These are phyloP conservation scores for Zopfia rhizophila DNA, from an alignment of 2,329 filamentous ascomycete species.

Conservation along the genomic window DNA sequence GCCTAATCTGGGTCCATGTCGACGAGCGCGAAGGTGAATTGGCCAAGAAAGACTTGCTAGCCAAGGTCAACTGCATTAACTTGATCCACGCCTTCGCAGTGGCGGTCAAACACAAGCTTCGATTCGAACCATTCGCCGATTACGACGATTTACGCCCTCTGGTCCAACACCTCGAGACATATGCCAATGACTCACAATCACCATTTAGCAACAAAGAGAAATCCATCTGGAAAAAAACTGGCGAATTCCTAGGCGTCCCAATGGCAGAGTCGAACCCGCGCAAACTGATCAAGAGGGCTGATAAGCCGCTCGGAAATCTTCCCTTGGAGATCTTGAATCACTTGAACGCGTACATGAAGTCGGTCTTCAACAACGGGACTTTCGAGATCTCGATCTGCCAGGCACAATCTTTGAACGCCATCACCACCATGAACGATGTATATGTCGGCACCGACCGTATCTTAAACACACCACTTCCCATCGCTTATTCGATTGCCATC, in stretches of 20 bases:
- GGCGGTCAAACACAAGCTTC: slow-evolving; percentile 82
- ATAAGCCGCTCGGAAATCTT: slow-evolving; percentile 79
- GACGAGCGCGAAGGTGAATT: slow-evolving; percentile 66
- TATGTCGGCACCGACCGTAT: slow-evolving; percentile 79
- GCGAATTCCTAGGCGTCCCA: slow-evolving; percentile 78
- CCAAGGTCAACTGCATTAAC: slow-evolving; percentile 74
- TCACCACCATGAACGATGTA: slow-evolving; percentile 75
- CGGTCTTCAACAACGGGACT: slow-evolving; percentile 65
- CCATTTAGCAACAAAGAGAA: slow-evolving; percentile 59
- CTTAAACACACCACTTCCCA: slow-evolving; percentile 80
- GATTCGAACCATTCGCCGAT: slow-evolving; percentile 81
- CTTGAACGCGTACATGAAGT: slow-evolving; percentile 73
- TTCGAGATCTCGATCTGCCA: slow-evolving; percentile 68
- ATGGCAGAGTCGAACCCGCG: slow-evolving; percentile 81
- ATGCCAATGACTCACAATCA: slow-evolving; percentile 67
- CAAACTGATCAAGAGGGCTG: slow-evolving; percentile 76
- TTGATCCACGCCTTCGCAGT: slow-evolving; percentile 81
- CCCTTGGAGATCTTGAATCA: slow-evolving; percentile 82
- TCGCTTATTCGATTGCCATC: slow-evolving; percentile 87
- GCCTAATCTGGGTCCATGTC: slow-evolving; percentile 88
- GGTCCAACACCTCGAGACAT: slow-evolving; percentile 77
- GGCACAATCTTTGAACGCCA: slow-evolving; percentile 67
- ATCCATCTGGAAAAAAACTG: slow-evolving; percentile 65
- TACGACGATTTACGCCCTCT: slow-evolving; percentile 78
- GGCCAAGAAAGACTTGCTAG: slow-evolving; percentile 73